phyloP scores from a whole-genome alignment of 495 filamentous ascomycete genomes.

The Cercophora sp. region DNA sequence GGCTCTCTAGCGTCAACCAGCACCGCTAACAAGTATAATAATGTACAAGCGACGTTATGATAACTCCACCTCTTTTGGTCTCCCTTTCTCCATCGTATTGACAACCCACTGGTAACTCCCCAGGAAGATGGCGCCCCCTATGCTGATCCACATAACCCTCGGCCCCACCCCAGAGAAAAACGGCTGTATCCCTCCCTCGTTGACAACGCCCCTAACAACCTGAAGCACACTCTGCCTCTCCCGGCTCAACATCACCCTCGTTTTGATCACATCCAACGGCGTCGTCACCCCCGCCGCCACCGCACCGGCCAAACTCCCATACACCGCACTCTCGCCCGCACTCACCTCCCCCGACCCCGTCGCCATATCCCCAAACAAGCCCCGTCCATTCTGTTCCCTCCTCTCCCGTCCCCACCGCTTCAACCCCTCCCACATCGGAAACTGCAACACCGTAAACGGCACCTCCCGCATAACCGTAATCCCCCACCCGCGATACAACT shows the following conservation, averaged over 20 bases:
- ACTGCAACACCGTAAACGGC: constrained; percentile 94
- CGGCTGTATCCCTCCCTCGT: constrained; percentile 65
- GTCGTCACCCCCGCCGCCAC: constrained; percentile 88
- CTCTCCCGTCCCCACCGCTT: constrained; percentile 54
- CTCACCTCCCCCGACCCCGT: constrained; percentile 45
- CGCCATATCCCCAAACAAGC: constrained; percentile 49
- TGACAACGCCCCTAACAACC: constrained; percentile 63
- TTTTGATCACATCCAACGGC: constrained; percentile 94
- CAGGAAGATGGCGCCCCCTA: constrained; percentile 89
- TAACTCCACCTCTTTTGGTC: neutral
- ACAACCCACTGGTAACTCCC: constrained; percentile 92
- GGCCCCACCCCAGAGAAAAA: constrained; percentile 90
- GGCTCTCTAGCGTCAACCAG: no score
- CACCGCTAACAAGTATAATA: no score
- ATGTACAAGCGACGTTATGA: constrained; percentile 12
- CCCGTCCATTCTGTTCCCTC: constrained; percentile 40
- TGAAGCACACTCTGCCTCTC: constrained; percentile 52
- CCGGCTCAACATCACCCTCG: constrained; percentile 83
- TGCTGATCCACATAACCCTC: constrained; percentile 87
- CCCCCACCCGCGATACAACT: constrained; percentile 85
- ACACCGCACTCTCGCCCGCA: constrained; percentile 76
- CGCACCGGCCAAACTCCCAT: constrained; percentile 78
- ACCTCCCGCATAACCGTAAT: constrained; percentile 95
- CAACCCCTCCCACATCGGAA: constrained; percentile 93
- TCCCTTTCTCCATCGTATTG: constrained; percentile 55